phyloP scores from a whole-genome alignment of 257 asterid species.

The Nicotiana paniculata region DNA sequence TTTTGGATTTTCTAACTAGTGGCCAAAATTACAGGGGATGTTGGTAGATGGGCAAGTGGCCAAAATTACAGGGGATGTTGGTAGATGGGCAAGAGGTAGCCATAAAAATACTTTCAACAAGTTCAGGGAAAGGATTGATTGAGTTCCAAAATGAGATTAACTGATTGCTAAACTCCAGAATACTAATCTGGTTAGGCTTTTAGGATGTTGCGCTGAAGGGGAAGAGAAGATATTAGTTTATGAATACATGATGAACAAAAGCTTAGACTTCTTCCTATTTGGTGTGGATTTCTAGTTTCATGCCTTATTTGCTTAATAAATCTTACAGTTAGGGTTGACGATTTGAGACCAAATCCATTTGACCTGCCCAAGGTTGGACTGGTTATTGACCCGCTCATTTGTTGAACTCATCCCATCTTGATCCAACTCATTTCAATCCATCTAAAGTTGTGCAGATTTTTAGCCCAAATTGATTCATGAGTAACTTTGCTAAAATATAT shows the following conservation, averaged over 20 bases:
- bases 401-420: too few relatives aligned
- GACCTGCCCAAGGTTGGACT: too few relatives aligned
- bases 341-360: too few relatives aligned
- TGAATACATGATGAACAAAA: conserved; percentile 32
- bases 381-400: too few relatives aligned
- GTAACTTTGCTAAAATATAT: too few relatives aligned
- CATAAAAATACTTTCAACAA: conserved; percentile 20
- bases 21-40: conserved; percentile 15
- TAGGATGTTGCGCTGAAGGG: conserved; percentile 24
- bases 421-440: too few relatives aligned
- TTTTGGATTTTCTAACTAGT: conserved; percentile 2
- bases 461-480: too few relatives aligned
- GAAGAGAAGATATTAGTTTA: conserved; percentile 29
- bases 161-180: conserved; percentile 30
- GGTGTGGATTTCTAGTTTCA: conserved; percentile 5
- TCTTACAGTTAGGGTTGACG: not conserved
- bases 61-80: conserved; percentile 16
- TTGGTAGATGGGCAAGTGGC: conserved; percentile 11
- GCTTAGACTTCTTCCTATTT: conserved; percentile 30
- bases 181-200: conserved; percentile 25
- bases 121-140: conserved; percentile 20
- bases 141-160: conserved; percentile 28
- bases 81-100: conserved; percentile 19
- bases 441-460: too few relatives aligned
- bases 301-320: not conserved